phyloP scores from a whole-genome alignment of 129 eudicot genomes.

The Helianthus annuus region HanXRQr2.0-SUNRISE NC_035434.2:147842381-147842880 shows the following conservation, averaged over 20 bases:
- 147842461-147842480: too few relatives aligned
- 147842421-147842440: not conserved
- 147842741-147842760: slow-evolving; percentile 61
- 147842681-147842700: slow-evolving; percentile 97
- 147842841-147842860: slow-evolving; percentile 87
- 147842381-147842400: too few relatives aligned
- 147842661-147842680: not conserved
- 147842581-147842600: too few relatives aligned
- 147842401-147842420: too few relatives aligned
- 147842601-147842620: too few relatives aligned
- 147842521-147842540: too few relatives aligned
- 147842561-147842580: too few relatives aligned
- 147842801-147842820: slow-evolving; percentile 97
- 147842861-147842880: slow-evolving; percentile 74
- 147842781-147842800: slow-evolving; percentile 85
- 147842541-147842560: too few relatives aligned
- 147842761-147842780: slow-evolving; percentile 82
- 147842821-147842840: slow-evolving; percentile 89
- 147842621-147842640: too few relatives aligned
- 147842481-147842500: too few relatives aligned
- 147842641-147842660: not conserved
- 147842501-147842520: too few relatives aligned
- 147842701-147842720: slow-evolving; percentile 96
- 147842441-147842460: too few relatives aligned
- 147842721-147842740: slow-evolving; percentile 84